These are phyloP conservation scores for Aspergillus novofumigatus DNA, from an alignment of 2,329 filamentous ascomycete genomes.

Conservation along the genomic window DNA sequence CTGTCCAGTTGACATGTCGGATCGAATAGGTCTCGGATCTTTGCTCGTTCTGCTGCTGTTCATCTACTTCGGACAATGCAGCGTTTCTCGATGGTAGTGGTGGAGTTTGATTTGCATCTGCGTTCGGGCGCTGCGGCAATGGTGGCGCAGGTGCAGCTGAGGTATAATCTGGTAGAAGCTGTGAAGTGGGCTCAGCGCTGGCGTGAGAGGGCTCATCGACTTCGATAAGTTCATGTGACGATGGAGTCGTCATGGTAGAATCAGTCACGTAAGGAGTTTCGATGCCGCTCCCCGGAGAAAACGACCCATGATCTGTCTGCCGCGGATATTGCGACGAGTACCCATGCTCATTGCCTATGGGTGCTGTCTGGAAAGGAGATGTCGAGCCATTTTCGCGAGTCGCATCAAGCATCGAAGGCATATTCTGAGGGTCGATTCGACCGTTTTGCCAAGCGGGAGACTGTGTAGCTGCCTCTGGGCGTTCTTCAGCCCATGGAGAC, in stretches of 20 bases:
- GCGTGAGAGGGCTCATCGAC: slow-evolving; percentile 16
- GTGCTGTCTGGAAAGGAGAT: slow-evolving; percentile 9
- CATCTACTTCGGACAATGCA: slow-evolving; percentile 26
- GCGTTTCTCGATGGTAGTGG: slow-evolving; percentile 6
- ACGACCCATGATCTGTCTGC: slow-evolving; percentile 7
- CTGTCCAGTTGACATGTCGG: slow-evolving; percentile 84
- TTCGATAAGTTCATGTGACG: slow-evolving; percentile 32
- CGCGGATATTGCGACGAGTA: slow-evolving; percentile 6
- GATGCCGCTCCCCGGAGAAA: slow-evolving; percentile 16
- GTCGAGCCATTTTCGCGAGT: slow-evolving; percentile 5
- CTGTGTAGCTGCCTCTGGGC: slow-evolving; percentile 9
- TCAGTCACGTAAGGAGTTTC: slow-evolving; percentile 18
- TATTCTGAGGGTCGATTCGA: neutral
- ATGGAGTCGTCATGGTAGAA: slow-evolving; percentile 24
- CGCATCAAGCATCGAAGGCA: neutral
- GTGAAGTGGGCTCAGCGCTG: slow-evolving; percentile 6
- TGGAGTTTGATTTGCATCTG: slow-evolving; percentile 1
- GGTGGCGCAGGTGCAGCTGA: slow-evolving; percentile 6
- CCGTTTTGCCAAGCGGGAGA: slow-evolving; percentile 8
- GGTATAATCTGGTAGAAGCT: slow-evolving; percentile 1
- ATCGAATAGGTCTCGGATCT: slow-evolving; percentile 82
- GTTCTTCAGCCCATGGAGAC: slow-evolving; percentile 25
- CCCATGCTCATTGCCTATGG: neutral
- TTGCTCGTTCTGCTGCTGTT: slow-evolving; percentile 40
- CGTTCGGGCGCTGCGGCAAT: slow-evolving; percentile 6